Base-by-base conservation (phyloP, 2,329 filamentous ascomycete genomes). In the Grosmannia serpens region DNA sequence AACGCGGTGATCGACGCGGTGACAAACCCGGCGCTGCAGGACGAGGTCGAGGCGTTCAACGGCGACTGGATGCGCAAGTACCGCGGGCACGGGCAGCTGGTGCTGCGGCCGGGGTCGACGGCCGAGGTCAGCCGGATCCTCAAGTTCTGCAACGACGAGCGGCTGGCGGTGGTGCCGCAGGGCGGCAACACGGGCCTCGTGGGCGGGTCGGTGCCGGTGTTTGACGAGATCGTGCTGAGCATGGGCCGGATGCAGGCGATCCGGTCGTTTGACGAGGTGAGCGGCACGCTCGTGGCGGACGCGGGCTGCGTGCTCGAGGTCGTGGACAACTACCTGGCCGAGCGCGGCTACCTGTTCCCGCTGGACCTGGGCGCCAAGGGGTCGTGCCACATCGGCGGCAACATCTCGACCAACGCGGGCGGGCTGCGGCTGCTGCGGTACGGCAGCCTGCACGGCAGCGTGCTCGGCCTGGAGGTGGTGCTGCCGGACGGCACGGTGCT, bases 61-160 rank as follows among this genome's bases (percentile, higher is more conserved):
- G 84, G 86, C 69, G 94, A 99, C 75, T 99, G 95, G 94, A 96
- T 99, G 91, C 86, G 89, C 73, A 99, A 99, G 75, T 99, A 96
- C 76, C 86, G 89, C 61, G 95, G 94, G 33, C 91, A 96, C 73
- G 85, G 89, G 61, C 84, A 86, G 68, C 77, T 99, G 29, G 91
- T 97, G 5, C 75, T 99, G 62, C 95, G 91, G 74, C 94, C 94
- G 13, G 82, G 80, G 56, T 87, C 83, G 20, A 92, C 89, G 0
- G 85, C 92, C 67, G 87, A 99, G 73, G 89, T 97, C 66, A 95
- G 90, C 81, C 82, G 87, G 74, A 86, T 97, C 60, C 74, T 99
- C 66, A 86, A 87, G 71, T 96, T 97, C 79, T 99, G 94, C 81
- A 97, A 97, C 72, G 86, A 95, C 65, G 86, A 92, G 67, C 84